Conservation (phyloP, 495 filamentous ascomycete genomes). For the Neurospora tetrasperma region DNA sequence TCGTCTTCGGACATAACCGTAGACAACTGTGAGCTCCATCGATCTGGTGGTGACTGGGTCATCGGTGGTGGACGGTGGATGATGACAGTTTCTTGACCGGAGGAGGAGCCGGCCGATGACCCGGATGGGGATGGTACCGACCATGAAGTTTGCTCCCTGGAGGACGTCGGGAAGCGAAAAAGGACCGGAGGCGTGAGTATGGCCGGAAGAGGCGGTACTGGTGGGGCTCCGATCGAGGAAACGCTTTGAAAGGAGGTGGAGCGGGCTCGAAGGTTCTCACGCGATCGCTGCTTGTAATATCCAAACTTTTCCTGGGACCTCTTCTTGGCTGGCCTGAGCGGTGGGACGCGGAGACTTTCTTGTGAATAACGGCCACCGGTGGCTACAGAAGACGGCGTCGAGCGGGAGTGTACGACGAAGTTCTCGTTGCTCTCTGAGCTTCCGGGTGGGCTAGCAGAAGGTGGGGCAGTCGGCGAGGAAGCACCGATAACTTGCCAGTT, state of each 20-base stretch:
- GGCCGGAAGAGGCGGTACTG: slow-evolving; percentile 24
- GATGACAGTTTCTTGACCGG: slow-evolving; percentile 4
- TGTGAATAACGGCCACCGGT: slow-evolving; percentile 36
- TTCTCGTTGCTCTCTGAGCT: slow-evolving; percentile 27
- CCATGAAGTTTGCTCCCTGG: slow-evolving; percentile 20
- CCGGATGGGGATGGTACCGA: slow-evolving; percentile 6
- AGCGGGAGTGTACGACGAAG: slow-evolving; percentile 35
- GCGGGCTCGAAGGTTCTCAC: slow-evolving; percentile 37
- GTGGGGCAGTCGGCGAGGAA: slow-evolving; percentile 1
- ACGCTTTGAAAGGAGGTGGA: slow-evolving; percentile 39
- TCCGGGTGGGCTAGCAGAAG: slow-evolving; percentile 17
- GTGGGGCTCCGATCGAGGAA: slow-evolving; percentile 25
- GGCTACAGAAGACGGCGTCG: slow-evolving; percentile 28
- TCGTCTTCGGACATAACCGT: slow-evolving; percentile 60
- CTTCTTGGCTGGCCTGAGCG: slow-evolving; percentile 33
- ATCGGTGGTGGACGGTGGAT: slow-evolving; percentile 19
- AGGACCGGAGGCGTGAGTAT: slow-evolving; percentile 22
- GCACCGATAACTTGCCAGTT: neutral
- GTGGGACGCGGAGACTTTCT: slow-evolving; percentile 44
- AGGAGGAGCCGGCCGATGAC: slow-evolving; percentile 16
- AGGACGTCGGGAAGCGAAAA: slow-evolving; percentile 13
- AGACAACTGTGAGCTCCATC: slow-evolving; percentile 68
- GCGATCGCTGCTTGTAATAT: slow-evolving; percentile 37
- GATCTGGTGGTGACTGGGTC: slow-evolving; percentile 33
- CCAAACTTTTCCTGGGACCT: slow-evolving; percentile 36